phyloP scores from a whole-genome alignment of 306 rosid species.

The Sphenostylis stenocarpa region DNA sequence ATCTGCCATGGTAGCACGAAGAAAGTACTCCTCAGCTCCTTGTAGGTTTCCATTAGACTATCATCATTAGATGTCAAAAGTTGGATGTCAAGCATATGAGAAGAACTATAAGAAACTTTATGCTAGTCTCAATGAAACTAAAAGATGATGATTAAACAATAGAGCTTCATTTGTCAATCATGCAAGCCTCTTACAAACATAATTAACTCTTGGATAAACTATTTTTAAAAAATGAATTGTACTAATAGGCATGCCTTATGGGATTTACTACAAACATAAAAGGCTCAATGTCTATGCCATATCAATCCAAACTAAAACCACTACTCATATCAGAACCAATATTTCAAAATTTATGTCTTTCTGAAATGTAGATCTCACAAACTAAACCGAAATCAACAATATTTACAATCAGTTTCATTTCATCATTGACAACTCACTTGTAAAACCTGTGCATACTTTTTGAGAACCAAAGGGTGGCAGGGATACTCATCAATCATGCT shows the following conservation, averaged over 20 bases:
- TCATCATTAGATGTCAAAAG: conserved; percentile 25
- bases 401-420: neutral
- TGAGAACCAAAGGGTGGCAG: conserved; percentile 62
- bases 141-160: neutral
- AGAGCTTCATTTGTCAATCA: neutral
- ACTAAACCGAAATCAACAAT: neutral
- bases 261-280: neutral
- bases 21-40: conserved; percentile 77
- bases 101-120: conserved; percentile 1
- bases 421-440: conserved; percentile 46
- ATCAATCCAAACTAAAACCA: conserved; percentile 1
- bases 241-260: neutral
- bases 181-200: neutral
- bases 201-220: neutral
- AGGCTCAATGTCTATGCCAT: neutral
- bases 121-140: neutral
- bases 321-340: conserved; percentile 10
- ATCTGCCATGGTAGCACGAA: conserved; percentile 62
- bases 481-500: conserved; percentile 65
- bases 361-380: neutral
- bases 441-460: conserved; percentile 64
- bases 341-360: neutral
- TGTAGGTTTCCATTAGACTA: conserved; percentile 76
- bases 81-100: conserved; percentile 10
- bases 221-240: neutral